Base-by-base conservation (phyloP, 768 basidiomycete genomes). In the Trametes gibbosa region DNA sequence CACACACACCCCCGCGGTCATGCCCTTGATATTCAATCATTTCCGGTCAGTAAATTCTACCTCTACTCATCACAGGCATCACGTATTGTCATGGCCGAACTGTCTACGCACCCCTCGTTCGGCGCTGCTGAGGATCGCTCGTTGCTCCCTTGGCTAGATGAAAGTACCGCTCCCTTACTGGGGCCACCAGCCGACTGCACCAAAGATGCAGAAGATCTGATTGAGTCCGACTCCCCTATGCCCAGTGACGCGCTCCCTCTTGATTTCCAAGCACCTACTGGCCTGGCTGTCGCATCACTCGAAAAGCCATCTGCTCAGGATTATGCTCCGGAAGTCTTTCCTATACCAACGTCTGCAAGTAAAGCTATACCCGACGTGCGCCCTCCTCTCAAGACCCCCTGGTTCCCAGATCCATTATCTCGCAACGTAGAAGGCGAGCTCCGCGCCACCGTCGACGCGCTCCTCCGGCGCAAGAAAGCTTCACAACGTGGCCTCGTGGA, bases 391-490 rank as follows among this genome's bases (percentile, higher is more conserved):
- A n/a, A 17, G 23, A 21, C 42, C 43, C 6, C 24, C 43, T 10
- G 21, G 16, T 7, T 13, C 41, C 10, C 24, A 14, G 25, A 21
- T 17, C 25, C 55, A 2, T 25, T 47, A 0, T 12, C 47, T 7
- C 14, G 37, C 23, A 41, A 62, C 25, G 27, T 57, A 5, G 50
- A 56, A 32, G 29, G 40, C 5, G 56, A 62, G 39, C 61, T 62
- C 21, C 61, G 56, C 19, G 56, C 52, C 2, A 51, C 51, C 9
- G 56, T 62, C 19, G 55, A 62, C 19, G 40, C 32, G 29, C 45
- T 62, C 40, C 45, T 62, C 25, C 25, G 47, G 43, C 46, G 46
- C n/a, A 62, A 57, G 56, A 52, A 39, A 21, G 55, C 32, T 12
- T 19, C 51, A 8, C 56, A 54, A 27, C 45, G 41, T 19, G 46